Base-by-base conservation (phyloP, 495 filamentous ascomycete genomes). In the Neurospora tetraspora region DNA sequence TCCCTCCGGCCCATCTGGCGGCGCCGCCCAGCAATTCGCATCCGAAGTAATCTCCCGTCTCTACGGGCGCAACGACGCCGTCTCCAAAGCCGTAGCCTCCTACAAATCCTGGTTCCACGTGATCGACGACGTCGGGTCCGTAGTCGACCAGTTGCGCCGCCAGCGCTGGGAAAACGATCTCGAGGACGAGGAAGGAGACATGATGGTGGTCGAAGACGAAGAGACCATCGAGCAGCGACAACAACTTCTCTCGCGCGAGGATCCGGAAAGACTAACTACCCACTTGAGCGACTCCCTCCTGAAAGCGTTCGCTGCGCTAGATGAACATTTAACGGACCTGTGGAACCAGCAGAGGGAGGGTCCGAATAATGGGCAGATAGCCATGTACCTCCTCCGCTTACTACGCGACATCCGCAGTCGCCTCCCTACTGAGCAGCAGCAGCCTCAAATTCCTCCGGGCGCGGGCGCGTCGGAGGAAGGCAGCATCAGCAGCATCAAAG, bases 121-220 rank as follows among this genome's bases (percentile, higher is more conserved):
- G 4, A 87, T 97, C 18, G 83, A 89, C 69, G 86, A 87, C 65
- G 84, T 91, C 3, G 85, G 84, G 12, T 81, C 82, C 16, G 85
- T 90, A 14, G 88, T 96, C 38, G 87, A 90, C 37, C 86, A 88
- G 27, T 83, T 98, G 59, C 88, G 85, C 72, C 86, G 87, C 12
- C 86, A 88, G 39, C 88, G 87, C 71, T 97, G 94, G 91, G 89
- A 91, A 31, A 91, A 94, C 72, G 88, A 93, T 16, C 91, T 96
- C 39, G 89, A 92, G 43, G 93, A 94, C 47, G 53, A 61, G 1
- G 47, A 31, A 14, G 11, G 5, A 1, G 23, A 61, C 23, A 31
- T 31, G 23, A 65, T 65, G 53, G 34, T 65, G 53, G 53, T 65
- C 12, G 53, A 65, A 34, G 53, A 65, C 12, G 90, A 94, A 59